A percentile compares a stretch with the other conserved stretches of the same genome.
Evolutionary conservation across 495 filamentous ascomycete species (phyloP).

Genomic region (Hypoxylon lienhwacheense): DNA sequence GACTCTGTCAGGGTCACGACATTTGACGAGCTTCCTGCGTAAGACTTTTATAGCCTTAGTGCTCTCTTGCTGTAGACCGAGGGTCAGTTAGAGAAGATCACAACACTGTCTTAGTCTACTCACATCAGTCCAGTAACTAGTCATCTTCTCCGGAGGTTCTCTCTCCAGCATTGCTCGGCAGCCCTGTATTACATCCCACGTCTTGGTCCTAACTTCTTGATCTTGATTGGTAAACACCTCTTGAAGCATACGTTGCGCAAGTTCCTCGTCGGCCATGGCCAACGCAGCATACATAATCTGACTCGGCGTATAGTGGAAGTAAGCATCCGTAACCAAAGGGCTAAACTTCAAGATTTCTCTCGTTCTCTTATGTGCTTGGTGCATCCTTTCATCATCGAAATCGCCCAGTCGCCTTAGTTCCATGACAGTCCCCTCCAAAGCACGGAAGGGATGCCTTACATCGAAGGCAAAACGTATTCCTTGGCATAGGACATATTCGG

Average conservation of each 20-base stretch:
- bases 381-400: slow-evolving; percentile 57
- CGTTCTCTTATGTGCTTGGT: slow-evolving; percentile 67
- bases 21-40: slow-evolving; percentile 74
- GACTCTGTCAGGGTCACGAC: slow-evolving; percentile 70
- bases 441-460: slow-evolving; percentile 86
- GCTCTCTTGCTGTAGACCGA: slow-evolving; percentile 38
- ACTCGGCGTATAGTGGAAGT: slow-evolving; percentile 93
- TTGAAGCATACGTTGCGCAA: slow-evolving; percentile 72
- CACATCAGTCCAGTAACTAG: slow-evolving; percentile 48
- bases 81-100: slow-evolving; percentile 32
- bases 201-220: slow-evolving; percentile 47
- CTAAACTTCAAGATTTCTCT: slow-evolving; percentile 73
- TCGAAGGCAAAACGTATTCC: slow-evolving; percentile 93
- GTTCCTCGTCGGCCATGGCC: slow-evolving; percentile 68
- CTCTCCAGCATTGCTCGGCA: slow-evolving; percentile 55
- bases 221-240: slow-evolving; percentile 59
- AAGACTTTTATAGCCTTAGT: slow-evolving; percentile 55
- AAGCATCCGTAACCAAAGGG: slow-evolving; percentile 84
- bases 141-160: slow-evolving; percentile 49
- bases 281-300: slow-evolving; percentile 90
- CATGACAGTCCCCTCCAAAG: slow-evolving; percentile 81
- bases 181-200: slow-evolving; percentile 51
- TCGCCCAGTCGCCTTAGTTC: slow-evolving; percentile 63
- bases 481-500: slow-evolving; percentile 89
- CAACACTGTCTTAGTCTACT: slow-evolving; percentile 11